phyloP scores from a whole-genome alignment of 495 filamentous ascomycete genomes.

The Tuber indicum region DNA sequence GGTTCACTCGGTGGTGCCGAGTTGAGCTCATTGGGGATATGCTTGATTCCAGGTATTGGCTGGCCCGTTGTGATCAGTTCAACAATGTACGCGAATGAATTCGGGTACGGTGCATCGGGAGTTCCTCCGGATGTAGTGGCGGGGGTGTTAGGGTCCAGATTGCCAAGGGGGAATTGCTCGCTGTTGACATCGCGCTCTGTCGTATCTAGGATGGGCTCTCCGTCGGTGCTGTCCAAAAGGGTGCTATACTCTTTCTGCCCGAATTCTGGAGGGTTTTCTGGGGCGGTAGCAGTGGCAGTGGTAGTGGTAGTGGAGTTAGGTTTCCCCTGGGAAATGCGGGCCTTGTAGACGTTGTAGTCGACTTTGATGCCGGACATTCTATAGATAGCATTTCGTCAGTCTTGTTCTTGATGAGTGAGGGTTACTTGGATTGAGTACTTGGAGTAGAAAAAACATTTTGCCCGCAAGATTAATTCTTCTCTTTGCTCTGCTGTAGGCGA shows the following conservation, averaged over 20 bases:
- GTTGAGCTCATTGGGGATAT: slow-evolving; percentile 75
- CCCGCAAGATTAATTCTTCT: slow-evolving; percentile 33
- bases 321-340: slow-evolving; percentile 49
- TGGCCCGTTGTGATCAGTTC: slow-evolving; percentile 78
- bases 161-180: slow-evolving; percentile 27
- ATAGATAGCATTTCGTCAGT: background rate
- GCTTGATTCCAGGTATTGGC: slow-evolving; percentile 78
- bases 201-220: slow-evolving; percentile 36
- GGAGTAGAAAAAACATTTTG: slow-evolving; percentile 43
- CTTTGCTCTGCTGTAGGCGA: slow-evolving; percentile 22
- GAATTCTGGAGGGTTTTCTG: slow-evolving; percentile 47
- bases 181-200: slow-evolving; percentile 18
- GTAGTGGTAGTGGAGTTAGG: slow-evolving; percentile 46
- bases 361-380: slow-evolving; percentile 35
- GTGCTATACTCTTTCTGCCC: slow-evolving; percentile 43
- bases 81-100: slow-evolving; percentile 80
- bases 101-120: slow-evolving; percentile 63
- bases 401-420: background rate
- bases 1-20: slow-evolving; percentile 41
- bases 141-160: slow-evolving; percentile 20
- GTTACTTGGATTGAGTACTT: slow-evolving; percentile 21
- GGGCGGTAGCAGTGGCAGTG: slow-evolving; percentile 44
- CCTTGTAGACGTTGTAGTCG: slow-evolving; percentile 30
- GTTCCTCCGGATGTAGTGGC: background rate
- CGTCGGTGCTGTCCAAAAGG: slow-evolving; percentile 29